Percentiles rank a stretch among this genome's conserved stretches.
Conservation (phyloP, 306 rosid species). For the Pueraria montana region DNA sequence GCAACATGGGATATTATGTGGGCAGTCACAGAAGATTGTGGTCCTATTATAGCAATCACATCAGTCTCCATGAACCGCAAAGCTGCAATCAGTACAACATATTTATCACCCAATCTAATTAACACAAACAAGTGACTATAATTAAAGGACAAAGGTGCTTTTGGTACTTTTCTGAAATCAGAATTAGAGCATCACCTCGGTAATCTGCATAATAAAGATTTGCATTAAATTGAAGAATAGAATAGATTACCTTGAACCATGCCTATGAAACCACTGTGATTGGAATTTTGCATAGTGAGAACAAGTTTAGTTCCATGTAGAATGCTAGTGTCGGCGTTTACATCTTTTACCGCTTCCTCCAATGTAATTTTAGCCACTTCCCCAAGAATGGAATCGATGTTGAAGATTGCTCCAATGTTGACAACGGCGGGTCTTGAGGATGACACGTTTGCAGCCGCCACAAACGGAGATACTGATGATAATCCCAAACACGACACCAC, state of each 20-base stretch:
- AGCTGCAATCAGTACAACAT: conserved; percentile 63
- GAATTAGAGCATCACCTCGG: too few species aligned
- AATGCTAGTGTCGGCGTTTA: conserved; percentile 71
- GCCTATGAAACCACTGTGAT: conserved; percentile 88
- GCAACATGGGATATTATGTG: conserved; percentile 88
- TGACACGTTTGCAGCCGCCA: conserved; percentile 41
- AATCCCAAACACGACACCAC: conserved; percentile 29
- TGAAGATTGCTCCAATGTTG: conserved; percentile 82
- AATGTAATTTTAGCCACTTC: conserved; percentile 85
- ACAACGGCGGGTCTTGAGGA: conserved; percentile 67
- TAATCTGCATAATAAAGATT: neutral
- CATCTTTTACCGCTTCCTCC: conserved; percentile 84
- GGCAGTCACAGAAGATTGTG: conserved; percentile 95
- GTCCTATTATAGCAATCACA: conserved; percentile 82
- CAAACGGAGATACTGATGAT: conserved; percentile 41
- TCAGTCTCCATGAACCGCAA: conserved; percentile 90
- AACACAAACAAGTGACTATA: neutral
- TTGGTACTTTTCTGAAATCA: neutral
- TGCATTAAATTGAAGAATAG: neutral
- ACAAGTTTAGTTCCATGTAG: conserved; percentile 68
- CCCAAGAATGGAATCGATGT: conserved; percentile 76
- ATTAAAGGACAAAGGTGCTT: neutral
- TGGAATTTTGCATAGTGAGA: conserved; percentile 61
- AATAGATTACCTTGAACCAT: conserved; percentile 75
- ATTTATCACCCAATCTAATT: conserved; percentile 2